Evolutionary conservation across 2,329 filamentous ascomycete genomes (phyloP), one percentile per base, ranked within the genome.

Genomic region (Lasiodiplodia sp.): DNA sequence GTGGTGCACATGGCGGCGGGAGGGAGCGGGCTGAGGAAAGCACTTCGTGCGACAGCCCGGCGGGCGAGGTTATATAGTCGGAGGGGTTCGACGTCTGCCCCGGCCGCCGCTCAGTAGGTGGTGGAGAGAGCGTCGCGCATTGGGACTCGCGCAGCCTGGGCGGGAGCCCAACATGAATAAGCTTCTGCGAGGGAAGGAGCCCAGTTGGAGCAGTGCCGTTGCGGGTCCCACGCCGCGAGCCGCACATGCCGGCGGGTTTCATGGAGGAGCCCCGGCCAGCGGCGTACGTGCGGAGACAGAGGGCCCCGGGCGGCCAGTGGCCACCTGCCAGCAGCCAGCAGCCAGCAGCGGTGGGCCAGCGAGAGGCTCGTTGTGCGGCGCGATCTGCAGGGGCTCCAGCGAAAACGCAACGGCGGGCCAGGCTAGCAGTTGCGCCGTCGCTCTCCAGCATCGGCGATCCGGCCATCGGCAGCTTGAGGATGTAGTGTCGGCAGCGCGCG

Each of bases 1-100:
- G 81, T 78, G 69, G 78, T 82, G 75, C 83, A 85, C 82, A 84
- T 84, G 73, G 65, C 55, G 68, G 65, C 68, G 28, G 51, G 60
- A 56, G 51, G 25, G 60, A 63, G 12, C 12, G 25, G 51, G 28
- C 56, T 28, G 62, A n/a, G 60, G 68, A 51, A 18, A n/a, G 25
- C 14, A 34, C 10, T 40, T 40, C 38, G 31, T 56, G 49, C 55
- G 66, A 51, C 47, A 66, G 73, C 71, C 73, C 73, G 74, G 74
- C 40, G 40, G 38, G 40, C 8, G 37, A 23, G 44, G 38, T 60
- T 67, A 58, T 58, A 67, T 37, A 51, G 7, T 25, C 25, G 16
- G 12, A 28, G 40, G 47, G 57, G 57, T 49, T 62, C 57, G 57
- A 62, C 40, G 28, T 49, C 52, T 34, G 38, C 52, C 64, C 64